Base-by-base conservation (phyloP, 2,329 filamentous ascomycete species). In the Macrophomina tecta region DNA sequence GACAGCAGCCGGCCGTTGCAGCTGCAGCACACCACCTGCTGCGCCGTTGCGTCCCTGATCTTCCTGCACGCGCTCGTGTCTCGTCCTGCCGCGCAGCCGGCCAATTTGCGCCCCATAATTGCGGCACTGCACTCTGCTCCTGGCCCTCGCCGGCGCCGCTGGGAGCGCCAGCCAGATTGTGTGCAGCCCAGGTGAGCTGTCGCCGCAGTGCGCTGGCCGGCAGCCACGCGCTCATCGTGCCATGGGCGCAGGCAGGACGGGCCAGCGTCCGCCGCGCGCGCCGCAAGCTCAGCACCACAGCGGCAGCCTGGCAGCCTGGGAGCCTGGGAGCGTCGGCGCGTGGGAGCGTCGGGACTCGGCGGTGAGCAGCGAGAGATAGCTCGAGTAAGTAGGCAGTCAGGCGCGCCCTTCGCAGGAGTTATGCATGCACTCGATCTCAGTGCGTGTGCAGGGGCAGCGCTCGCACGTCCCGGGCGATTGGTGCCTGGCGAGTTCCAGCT, bases 21-120 rank as follows among this genome's bases (percentile, higher is more conserved):
- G 42, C 32, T 62, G 45, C 58, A 62, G 58, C 58, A 62, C 42
- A 62, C 58, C 30, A 62, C 58, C 23, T 62, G 23, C 23, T 23
- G 58, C 45, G 58, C 58, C 42, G 58, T 62, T 62, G 58, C 58
- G 58, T 62, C 58, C 58, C 45, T 62, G 58, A 62, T 62, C 28
- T 62, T 38, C 53, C 58, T 49, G 58, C 45, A 62, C 58, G 56
- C 56, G 28, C 56, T 61, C 56, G 56, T 48, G 32, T 32, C 34
- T 61, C 32, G 40, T 48, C 40, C 56, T 36, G 30, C 8, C 42
- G 18, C 40, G 56, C 42, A 38, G 58, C 42, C 49, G 34, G 38
- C 34, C 58, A 62, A 62, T 62, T 51, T 40, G 46, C 42, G 56
- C 58, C 42, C 58, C 58, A 49, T 49, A 62, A 49, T 49, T 62